Base-by-base conservation (phyloP, 2,329 filamentous ascomycete species). In the Arthrobotrys pseudoclavata region DNA sequence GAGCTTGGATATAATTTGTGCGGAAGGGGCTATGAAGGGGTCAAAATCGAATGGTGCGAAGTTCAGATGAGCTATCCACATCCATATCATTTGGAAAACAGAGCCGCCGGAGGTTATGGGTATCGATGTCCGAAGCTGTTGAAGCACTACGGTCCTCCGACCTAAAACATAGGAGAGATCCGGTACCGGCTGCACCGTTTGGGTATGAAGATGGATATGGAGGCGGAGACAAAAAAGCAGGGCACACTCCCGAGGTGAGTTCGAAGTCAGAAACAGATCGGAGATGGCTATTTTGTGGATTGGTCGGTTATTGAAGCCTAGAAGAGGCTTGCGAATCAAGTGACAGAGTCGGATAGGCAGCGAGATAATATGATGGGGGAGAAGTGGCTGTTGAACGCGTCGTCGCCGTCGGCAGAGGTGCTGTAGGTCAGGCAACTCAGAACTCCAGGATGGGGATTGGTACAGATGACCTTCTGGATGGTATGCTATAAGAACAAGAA, bases 11-110 rank as follows among this genome's bases (percentile, higher is more conserved):
- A 67, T 57, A 22, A 68, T 77, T 53, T 68, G 67, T 40, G 62
- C 34, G 52, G 74, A 67, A 66, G 45, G 67, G 57, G 74, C 57
- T 77, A 77, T 77, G 74, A 77, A 77, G 60, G 74, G 74, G 74
- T 77, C 74, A 77, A 77, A 77, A 55, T 77, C 74, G 74, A 77
- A 77, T 77, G 61, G 74, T 71, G 67, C 53, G 37, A 77, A 77
- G 74, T 77, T 77, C 60, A 77, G 67, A 53, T 77, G 74, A 71
- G 74, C 74, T 47, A 67, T 71, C 74, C 74, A 77, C 74, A 77
- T 77, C 74, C 74, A 77, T 77, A 77, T 53, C 74, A 77, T 77
- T 77, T 61, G 74, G 67, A 77, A 66, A 67, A 63, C 22, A 53
- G n/a, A 68, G 62, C 67, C 20, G 60, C 50, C 62, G 61, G 67